Evolutionary conservation across 1,284 basidiomycete genomes (phyloP), one percentile per base, ranked within the genome.

Genomic region (Tylopilus sp.): DNA sequence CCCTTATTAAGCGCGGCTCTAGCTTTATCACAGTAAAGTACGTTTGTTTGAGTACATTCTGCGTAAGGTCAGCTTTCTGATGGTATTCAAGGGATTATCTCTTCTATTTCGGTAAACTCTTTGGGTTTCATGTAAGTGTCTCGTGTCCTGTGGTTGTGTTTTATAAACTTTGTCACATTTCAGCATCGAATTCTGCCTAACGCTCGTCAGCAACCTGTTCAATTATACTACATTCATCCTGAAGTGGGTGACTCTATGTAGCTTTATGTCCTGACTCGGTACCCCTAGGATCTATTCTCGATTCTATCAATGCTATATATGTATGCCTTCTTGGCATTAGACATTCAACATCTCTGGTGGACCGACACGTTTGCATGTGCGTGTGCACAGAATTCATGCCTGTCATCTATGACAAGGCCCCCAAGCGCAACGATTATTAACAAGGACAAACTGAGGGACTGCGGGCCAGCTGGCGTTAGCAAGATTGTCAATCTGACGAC

Each of bases 391-490:
- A 89, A 72, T 82, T 93, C 53, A 91, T 89, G 79, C 82, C 92
- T 0, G 84, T 92, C 0, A 93, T 98, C 61, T 98, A 97, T 74
- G 93, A 96, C 77, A 98, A 98, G 78, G 91, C 96, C 0, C 82
- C 98, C 52, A 92, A 92, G 75, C 84, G 95, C 33, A 92, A 91
- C 74, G 95, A 98, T 77, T 91, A 91, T 64, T 3, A 84, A 89
- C 56, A 87, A 82, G 71, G 83, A 86, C 39, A 84, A 84, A 58
- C 15, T 58, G 3, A 70, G 67, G 49, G 66, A 68, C 2, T n/a
- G n/a, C n/a, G n/a, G n/a, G n/a, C n/a, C n/a, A n/a, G 91, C 92
- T 8, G 90, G 91, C 71, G 82, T 91, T 12, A 91, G 92, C 3
- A 93, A 94, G 77, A 93, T 94, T 64, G 90, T 93, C 52, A 93